Conservation (phyloP, 441 rosid genomes). For the Mallotus repandus region DNA sequence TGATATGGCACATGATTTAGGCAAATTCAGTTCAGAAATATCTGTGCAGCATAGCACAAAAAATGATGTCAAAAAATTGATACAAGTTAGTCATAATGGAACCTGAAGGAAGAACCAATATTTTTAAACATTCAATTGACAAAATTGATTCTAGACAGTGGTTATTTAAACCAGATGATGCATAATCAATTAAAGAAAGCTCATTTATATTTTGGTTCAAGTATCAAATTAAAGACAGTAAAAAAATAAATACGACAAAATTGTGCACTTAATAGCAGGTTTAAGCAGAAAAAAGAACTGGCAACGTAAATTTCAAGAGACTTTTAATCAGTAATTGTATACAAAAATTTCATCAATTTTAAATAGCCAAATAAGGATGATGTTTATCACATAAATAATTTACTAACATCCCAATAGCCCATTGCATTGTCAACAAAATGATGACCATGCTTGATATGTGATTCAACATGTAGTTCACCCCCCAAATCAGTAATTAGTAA, state of each 20-base stretch:
- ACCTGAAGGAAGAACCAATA: background rate
- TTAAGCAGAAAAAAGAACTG: no score
- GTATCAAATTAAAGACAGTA: background rate
- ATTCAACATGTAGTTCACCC: background rate
- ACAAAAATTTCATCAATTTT: background rate
- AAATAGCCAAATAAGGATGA: no score
- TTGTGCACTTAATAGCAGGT: background rate
- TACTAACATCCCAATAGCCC: background rate
- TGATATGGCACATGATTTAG: slow-evolving; percentile 65
- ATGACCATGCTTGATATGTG: background rate
- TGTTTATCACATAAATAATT: no score
- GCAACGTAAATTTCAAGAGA: background rate
- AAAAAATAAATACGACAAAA: background rate
- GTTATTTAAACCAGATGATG: background rate
- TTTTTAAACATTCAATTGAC: no score
- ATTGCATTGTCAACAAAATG: background rate
- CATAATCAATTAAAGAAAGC: background rate
- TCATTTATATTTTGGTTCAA: background rate
- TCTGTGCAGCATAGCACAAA: slow-evolving; percentile 40
- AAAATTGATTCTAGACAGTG: no score
- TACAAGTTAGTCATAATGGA: background rate
- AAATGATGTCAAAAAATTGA: background rate
- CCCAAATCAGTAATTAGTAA: no score
- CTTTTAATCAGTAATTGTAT: background rate
- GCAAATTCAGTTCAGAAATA: slow-evolving; percentile 85